phyloP scores from a whole-genome alignment of 2,329 filamentous ascomycete genomes.

The Botrytis byssoidea region DNA sequence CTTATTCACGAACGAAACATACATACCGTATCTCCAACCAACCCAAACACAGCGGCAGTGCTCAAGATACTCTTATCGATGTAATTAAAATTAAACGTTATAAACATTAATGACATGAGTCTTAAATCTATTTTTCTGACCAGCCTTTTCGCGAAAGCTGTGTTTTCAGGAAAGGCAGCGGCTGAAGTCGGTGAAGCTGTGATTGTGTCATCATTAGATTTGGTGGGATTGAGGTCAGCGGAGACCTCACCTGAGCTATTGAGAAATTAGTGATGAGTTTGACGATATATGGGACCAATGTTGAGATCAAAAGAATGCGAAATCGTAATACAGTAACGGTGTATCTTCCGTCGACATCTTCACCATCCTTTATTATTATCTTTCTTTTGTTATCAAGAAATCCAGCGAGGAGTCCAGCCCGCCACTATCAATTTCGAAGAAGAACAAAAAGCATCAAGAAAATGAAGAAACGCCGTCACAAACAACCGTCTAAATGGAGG shows the following conservation, averaged over 20 bases:
- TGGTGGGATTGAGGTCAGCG: background rate
- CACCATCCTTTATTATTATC: background rate
- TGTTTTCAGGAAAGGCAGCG: background rate
- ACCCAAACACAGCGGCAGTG: constrained; percentile 48
- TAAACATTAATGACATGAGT: constrained; percentile 54
- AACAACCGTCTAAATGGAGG: background rate
- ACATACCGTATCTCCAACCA: constrained; percentile 42
- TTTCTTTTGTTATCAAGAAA: background rate
- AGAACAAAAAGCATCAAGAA: background rate
- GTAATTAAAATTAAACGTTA: constrained; percentile 58
- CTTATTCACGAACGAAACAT: background rate
- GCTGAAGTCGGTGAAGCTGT: background rate
- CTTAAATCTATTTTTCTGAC: constrained; percentile 54
- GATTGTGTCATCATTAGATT: background rate
- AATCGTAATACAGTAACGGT: background rate
- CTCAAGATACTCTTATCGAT: constrained; percentile 36
- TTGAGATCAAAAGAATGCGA: no score
- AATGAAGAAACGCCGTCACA: background rate
- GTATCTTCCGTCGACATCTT: background rate
- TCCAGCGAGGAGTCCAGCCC: background rate
- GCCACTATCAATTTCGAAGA: background rate
- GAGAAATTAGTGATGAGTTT: background rate
- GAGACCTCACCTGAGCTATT: background rate
- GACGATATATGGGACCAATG: fast-evolving
- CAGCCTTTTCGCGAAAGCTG: constrained; percentile 30